Conservation (phyloP, 139 green algal species). For the Chlamydomonas incerta region DNA sequence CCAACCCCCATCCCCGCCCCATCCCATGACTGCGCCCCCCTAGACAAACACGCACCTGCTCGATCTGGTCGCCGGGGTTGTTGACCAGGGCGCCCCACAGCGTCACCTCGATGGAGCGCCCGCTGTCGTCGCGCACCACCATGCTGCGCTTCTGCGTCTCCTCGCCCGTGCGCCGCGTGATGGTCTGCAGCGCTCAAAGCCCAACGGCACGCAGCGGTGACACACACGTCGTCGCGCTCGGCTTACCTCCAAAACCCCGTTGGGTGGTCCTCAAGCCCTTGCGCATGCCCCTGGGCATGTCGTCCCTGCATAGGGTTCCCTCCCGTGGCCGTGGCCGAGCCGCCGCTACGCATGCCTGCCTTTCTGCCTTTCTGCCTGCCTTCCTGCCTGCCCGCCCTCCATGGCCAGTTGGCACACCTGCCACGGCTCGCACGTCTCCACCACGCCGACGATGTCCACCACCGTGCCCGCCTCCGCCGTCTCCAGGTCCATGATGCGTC, state of each 20-base stretch:
- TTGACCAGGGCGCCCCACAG: slow-evolving; percentile 83
- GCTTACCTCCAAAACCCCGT: too few species aligned
- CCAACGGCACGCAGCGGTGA: too few species aligned
- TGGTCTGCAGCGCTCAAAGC: too few species aligned
- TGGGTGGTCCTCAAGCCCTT: too few species aligned
- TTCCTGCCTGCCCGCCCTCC: too few species aligned
- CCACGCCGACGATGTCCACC: slow-evolving; percentile 92
- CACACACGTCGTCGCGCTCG: too few species aligned
- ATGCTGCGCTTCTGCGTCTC: slow-evolving; percentile 89
- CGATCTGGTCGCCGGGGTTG: slow-evolving; percentile 76
- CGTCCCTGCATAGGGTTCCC: too few species aligned
- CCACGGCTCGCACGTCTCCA: slow-evolving; percentile 73
- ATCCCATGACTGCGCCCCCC: neutral
- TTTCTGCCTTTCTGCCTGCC: neutral
- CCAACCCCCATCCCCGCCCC: too few species aligned
- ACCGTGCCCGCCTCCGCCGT: slow-evolving; percentile 66
- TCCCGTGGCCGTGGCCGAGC: too few species aligned
- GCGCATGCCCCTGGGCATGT: too few species aligned
- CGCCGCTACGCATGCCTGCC: neutral
- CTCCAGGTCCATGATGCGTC: slow-evolving; percentile 84
- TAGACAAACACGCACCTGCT: slow-evolving; percentile 52
- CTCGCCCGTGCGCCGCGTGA: slow-evolving; percentile 85
- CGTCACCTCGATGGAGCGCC: slow-evolving; percentile 89
- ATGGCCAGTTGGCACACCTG: slow-evolving; percentile 19
- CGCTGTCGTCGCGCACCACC: slow-evolving; percentile 81